Evolutionary conservation across 2,329 filamentous ascomycete species (phyloP), one percentile per base, ranked within the genome.

Genomic region (Madurella mycetomatis): DNA sequence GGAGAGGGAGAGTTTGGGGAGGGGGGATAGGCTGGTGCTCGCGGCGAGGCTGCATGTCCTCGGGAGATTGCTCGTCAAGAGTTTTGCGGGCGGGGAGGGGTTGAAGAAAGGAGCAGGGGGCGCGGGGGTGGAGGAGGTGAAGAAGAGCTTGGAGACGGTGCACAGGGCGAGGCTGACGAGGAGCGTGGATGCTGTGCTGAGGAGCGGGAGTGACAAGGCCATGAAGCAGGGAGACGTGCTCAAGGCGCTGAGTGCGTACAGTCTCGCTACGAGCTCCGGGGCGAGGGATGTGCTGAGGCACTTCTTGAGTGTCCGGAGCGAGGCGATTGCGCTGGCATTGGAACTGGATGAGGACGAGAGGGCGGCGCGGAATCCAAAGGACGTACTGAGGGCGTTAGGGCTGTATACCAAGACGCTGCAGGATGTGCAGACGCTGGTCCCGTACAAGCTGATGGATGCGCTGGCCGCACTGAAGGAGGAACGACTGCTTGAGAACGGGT

Each of bases 181-280:
- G 48, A 82, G 82, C 15, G 82, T 95, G 19, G 83, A 92, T 49
- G 86, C 82, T 60, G 76, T 90, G 4, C 69, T 95, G 50, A 79
- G 81, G 60, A 82, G 79, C 46, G 80, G 85, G 25, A 79, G 85
- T 78, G 69, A 78, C 64, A 57, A 73, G 62, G 64, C 77, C 54
- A 65, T 76, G 56, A 42, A 44, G 34, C 47, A 52, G 37, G 60
- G 51, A 4, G 76, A 81, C 18, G 77, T 94, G 15, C 74, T 92
- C 12, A 86, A 90, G 62, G 84, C 86, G 0, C 77, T 96, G 61
- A 88, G 85, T 53, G 91, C 92, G 0, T 92, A 91, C 67, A 91
- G 90, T 57, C 76, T 97, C 48, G 83, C 85, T 1, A 91, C 87
- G 2, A 95, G 83, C 64, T 90, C 87, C 0, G 88, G 90, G 0